Percentiles rank a stretch among this genome's conserved stretches.
These are phyloP conservation scores for Miscanthus lutarioriparius DNA, from an alignment of 176 grass and related monocot species.

Conservation along the genomic window DNA sequence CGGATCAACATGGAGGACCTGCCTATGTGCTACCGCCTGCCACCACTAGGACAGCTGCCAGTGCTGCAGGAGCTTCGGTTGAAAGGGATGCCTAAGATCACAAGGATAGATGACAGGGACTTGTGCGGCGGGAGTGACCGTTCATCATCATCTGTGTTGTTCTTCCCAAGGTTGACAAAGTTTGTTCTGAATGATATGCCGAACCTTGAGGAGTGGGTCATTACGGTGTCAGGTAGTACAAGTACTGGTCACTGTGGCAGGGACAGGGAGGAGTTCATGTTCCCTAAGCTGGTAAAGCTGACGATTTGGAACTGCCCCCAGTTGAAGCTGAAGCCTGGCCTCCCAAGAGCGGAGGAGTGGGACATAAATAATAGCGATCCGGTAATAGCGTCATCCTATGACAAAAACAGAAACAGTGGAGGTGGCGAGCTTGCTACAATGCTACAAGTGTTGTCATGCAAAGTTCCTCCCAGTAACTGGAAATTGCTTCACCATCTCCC, in stretches of 20 bases:
- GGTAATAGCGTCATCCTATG: not conserved
- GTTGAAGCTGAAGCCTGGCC: not conserved
- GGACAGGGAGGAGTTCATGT: slow-evolving; percentile 9
- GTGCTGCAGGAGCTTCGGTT: slow-evolving; percentile 6
- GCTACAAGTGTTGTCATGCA: not conserved
- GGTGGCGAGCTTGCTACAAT: not conserved
- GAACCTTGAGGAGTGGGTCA: slow-evolving; percentile 21
- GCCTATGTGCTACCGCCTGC: not conserved
- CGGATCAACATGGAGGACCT: slow-evolving; percentile 20
- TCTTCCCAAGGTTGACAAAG: slow-evolving; percentile 15
- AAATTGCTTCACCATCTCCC: not conserved
- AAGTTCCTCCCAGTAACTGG: not conserved
- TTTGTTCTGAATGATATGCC: slow-evolving; percentile 19
- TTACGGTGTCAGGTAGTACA: not conserved
- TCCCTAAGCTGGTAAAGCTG: not conserved
- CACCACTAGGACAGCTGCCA: not conserved
- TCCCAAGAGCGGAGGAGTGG: not conserved
- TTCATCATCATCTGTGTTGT: not conserved
- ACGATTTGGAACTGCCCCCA: slow-evolving; percentile 10
- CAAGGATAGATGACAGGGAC: not conserved
- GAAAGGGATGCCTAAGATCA: slow-evolving; percentile 20
- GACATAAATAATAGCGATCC: slow-evolving; percentile 6
- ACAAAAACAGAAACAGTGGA: not conserved
- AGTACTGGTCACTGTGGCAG: not conserved
- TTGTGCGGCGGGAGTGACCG: not conserved